A percentile compares a stretch with the other conserved stretches of the same genome.
phyloP scores from a whole-genome alignment of 306 rosid genomes.

The Chamaecrista fasciculata region DNA sequence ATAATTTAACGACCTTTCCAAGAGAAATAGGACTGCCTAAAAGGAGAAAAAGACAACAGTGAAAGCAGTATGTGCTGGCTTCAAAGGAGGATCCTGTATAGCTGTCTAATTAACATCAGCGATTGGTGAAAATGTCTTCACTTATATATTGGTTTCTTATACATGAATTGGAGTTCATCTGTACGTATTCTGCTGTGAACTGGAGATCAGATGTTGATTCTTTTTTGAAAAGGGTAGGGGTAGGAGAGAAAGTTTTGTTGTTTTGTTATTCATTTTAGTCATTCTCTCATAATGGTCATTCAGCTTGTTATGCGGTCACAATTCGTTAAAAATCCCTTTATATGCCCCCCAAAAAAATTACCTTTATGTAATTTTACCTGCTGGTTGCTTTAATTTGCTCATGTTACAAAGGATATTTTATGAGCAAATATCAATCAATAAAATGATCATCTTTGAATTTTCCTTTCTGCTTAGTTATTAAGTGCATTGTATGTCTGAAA shows the following conservation, averaged over 20 bases:
- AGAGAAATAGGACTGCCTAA: slow-evolving; percentile 17
- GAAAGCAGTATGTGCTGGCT: slow-evolving; percentile 14
- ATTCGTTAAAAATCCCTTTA: neutral
- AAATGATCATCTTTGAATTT: too few relatives aligned
- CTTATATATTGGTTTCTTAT: slow-evolving; percentile 14
- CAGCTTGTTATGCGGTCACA: neutral
- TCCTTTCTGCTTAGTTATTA: too few relatives aligned
- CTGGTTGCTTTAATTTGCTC: too few relatives aligned
- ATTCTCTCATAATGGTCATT: neutral
- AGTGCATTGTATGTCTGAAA: too few relatives aligned
- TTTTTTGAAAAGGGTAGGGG: neutral
- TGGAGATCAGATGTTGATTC: neutral
- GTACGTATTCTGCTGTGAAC: neutral
- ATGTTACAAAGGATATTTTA: too few relatives aligned
- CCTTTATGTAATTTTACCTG: too few relatives aligned
- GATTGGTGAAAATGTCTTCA: neutral
- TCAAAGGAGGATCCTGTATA: slow-evolving; percentile 5
- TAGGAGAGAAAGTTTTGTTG: neutral
- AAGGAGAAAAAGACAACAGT: slow-evolving; percentile 1
- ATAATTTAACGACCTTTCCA: neutral
- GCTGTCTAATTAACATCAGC: neutral
- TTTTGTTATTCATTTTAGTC: neutral
- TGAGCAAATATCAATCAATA: too few relatives aligned
- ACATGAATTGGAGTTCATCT: neutral
- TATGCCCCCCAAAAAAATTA: too few relatives aligned